Percentiles rank a stretch among this genome's conserved stretches.
Conservation (phyloP, 441 rosid genomes). For the Syzygium malaccense region DNA sequence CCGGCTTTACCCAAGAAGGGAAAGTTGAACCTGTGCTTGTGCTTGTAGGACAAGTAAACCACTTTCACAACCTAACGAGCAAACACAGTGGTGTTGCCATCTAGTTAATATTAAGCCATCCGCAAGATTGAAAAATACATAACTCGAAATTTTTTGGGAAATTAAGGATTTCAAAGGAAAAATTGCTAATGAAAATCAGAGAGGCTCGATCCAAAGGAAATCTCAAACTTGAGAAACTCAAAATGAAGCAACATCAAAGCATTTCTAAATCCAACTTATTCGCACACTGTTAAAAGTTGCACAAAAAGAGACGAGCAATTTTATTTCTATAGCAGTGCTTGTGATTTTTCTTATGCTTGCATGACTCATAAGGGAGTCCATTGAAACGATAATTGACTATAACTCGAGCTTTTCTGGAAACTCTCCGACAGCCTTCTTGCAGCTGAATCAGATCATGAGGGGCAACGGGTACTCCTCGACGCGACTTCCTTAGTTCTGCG, state of each 20-base stretch:
- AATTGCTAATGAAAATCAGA: neutral
- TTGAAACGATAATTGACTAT: neutral
- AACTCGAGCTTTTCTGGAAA: neutral
- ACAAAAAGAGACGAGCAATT: neutral
- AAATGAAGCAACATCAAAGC: neutral
- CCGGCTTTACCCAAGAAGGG: neutral
- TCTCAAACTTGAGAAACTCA: neutral
- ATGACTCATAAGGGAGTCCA: neutral
- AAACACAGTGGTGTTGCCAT: neutral
- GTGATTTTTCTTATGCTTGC: neutral
- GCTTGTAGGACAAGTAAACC: neutral
- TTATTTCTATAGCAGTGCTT: neutral
- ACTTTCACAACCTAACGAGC: neutral
- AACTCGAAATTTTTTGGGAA: fast-evolving
- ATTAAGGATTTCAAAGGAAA: neutral
- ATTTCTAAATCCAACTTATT: neutral
- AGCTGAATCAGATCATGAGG: neutral
- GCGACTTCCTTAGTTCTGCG: neutral
- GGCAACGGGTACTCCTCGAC: neutral
- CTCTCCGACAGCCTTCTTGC: neutral
- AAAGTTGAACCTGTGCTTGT: neutral
- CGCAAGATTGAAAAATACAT: neutral
- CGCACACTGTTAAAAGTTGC: neutral
- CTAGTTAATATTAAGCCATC: neutral
- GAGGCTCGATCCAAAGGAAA: neutral